phyloP scores from a whole-genome alignment of 768 basidiomycete genomes.

The Xerocomus potaroensis region DNA sequence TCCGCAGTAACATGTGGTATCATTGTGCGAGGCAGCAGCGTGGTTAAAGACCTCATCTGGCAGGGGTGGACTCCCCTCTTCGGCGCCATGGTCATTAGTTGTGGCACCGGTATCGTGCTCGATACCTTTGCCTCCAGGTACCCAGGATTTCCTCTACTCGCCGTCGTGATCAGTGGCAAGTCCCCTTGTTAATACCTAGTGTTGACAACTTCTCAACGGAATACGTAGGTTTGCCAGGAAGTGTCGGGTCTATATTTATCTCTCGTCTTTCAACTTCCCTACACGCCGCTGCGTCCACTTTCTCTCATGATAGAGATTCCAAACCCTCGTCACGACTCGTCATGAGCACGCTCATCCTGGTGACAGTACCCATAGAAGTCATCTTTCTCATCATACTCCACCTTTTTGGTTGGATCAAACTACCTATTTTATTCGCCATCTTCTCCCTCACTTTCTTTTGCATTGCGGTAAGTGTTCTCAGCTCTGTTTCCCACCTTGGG shows the following conservation, averaged over 20 bases:
- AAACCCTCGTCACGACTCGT: constrained; percentile 48
- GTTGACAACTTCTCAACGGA: neutral
- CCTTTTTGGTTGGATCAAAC: constrained; percentile 71
- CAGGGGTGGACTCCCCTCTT: constrained; percentile 91
- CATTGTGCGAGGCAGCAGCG: constrained; percentile 59
- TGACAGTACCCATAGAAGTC: constrained; percentile 79
- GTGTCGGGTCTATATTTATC: constrained; percentile 86
- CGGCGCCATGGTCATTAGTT: constrained; percentile 84
- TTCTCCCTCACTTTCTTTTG: constrained; percentile 71
- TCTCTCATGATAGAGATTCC: constrained; percentile 1
- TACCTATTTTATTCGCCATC: constrained; percentile 64
- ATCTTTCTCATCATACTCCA: constrained; percentile 66
- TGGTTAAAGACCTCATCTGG: constrained; percentile 66
- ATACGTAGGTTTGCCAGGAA: constrained; percentile 73
- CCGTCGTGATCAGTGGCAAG: constrained; percentile 82
- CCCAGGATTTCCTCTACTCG: constrained; percentile 82
- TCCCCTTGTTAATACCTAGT: neutral
- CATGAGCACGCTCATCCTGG: constrained; percentile 62
- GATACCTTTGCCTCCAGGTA: constrained; percentile 86
- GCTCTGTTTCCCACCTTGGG: neutral
- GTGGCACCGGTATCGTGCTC: constrained; percentile 86
- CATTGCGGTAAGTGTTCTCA: constrained; percentile 54
- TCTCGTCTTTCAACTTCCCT: constrained; percentile 88
- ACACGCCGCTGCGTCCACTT: constrained; percentile 42
- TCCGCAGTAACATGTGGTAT: constrained; percentile 48